Evolutionary conservation across 352 stramenopile genomes (phyloP), one percentile per base, ranked within the genome.

Genomic region (Globisporangium nunn): DNA sequence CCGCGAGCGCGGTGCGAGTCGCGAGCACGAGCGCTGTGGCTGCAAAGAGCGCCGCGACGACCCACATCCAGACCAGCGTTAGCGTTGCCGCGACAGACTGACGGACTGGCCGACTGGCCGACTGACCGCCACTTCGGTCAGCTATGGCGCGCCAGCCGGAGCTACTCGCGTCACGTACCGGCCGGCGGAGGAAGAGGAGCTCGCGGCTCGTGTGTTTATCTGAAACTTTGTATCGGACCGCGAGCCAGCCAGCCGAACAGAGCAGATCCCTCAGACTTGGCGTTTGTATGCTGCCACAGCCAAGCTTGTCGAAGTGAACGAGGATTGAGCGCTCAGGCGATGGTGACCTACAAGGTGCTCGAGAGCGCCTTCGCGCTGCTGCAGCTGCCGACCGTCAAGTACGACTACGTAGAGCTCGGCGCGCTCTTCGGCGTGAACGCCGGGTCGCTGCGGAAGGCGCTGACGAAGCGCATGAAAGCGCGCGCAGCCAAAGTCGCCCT

Each of bases 361-460:
- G 43, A 48, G 43, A 48, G 43, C 43, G 43, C 43, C n/a, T 48
- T 48, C 43, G 43, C 43, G 43, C 43, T 48, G 43, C 43, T 48
- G 43, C 43, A 48, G 43, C 43, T 48, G 43, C 43, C 43, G 6
- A 48, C 43, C 17, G 43, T 48, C n/a, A 48, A 48, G 43, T 48
- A 48, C 17, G 43, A 48, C 43, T 48, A 48, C 43, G 43, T 23
- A 10, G 43, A 48, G 43, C 43, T 48, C 17, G 43, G 43, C 43
- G 43, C 43, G 17, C 43, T 48, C 43, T 48, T 48, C 18, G 43
- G 43, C 43, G 43, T 48, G 17, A 48, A 48, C 17, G 43, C 43
- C 43, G 43, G 43, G n/a, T 48, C 43, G 43, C 43, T 48, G 43
- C 43, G 43, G 17, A 48, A 48, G 43, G 43, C 43, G 43, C 43